A percentile compares a stretch with the other conserved stretches of the same genome.
These are phyloP conservation scores for Alternaria arbusti DNA, from an alignment of 2,329 filamentous ascomycete species.

Conservation along the genomic window DNA sequence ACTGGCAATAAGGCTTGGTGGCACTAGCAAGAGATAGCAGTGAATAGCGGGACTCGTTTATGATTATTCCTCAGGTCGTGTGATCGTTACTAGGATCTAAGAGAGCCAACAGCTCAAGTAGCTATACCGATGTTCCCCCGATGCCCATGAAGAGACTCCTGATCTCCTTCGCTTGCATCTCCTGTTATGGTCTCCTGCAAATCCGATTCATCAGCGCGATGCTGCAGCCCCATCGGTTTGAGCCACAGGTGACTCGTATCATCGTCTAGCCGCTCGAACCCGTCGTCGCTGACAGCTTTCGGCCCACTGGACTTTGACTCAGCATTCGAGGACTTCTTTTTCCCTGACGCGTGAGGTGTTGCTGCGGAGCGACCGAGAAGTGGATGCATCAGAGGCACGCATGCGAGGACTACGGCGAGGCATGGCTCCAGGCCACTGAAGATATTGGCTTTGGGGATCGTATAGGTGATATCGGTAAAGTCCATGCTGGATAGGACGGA, in stretches of 20 bases:
- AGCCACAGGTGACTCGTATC: not conserved
- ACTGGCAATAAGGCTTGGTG: not conserved
- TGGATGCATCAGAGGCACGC: not conserved
- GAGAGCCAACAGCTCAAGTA: not conserved
- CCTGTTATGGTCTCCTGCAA: not conserved
- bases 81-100: not conserved
- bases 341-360: not conserved
- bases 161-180: not conserved
- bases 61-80: not conserved
- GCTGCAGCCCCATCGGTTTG: not conserved
- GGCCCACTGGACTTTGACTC: not conserved
- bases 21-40: not conserved
- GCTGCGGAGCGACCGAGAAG: not conserved
- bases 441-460: not conserved
- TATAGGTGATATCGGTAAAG: not conserved
- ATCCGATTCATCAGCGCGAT: not conserved
- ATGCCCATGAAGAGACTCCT: not conserved
- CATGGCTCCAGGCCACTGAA: constrained; percentile 1
- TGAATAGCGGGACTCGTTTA: not conserved
- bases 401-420: not conserved
- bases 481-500: not conserved
- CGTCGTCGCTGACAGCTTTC: not conserved
- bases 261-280: not conserved
- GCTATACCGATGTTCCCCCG: not conserved
- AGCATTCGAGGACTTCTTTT: not conserved